A percentile compares a stretch with the other conserved stretches of the same genome.
phyloP scores from a whole-genome alignment of 148 eudicot genomes.

The Talinum fruticosum region DNA sequence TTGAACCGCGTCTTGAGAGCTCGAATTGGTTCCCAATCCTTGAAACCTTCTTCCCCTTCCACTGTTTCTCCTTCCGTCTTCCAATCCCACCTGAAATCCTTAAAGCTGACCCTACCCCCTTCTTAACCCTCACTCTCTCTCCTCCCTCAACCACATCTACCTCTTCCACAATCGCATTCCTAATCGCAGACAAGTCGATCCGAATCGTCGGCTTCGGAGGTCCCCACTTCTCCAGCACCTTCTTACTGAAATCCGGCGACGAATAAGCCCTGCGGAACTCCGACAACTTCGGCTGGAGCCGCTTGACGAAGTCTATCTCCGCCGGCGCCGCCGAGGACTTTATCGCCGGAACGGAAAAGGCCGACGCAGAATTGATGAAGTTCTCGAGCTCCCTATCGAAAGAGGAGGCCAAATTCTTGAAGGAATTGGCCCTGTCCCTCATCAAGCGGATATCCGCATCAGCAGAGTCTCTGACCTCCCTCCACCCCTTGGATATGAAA shows the following conservation, averaged over 20 bases:
- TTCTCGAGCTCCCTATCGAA: slow-evolving; percentile 73
- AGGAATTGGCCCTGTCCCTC: slow-evolving; percentile 68
- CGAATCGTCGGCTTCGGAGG: slow-evolving; percentile 49
- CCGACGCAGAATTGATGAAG: slow-evolving; percentile 62
- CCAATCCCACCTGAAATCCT: slow-evolving; percentile 47
- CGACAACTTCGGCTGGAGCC: slow-evolving; percentile 62
- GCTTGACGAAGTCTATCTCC: slow-evolving; percentile 71
- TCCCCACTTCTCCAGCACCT: slow-evolving; percentile 66
- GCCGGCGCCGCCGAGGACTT: slow-evolving; percentile 35
- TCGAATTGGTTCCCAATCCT: slow-evolving; percentile 81
- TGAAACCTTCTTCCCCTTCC: slow-evolving; percentile 40
- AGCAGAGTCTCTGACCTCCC: slow-evolving; percentile 71
- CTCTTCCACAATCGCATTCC: slow-evolving; percentile 70
- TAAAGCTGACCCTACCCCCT: slow-evolving; percentile 39
- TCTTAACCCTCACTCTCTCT: slow-evolving; percentile 31
- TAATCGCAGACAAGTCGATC: slow-evolving; percentile 67
- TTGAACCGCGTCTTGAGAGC: slow-evolving; percentile 55
- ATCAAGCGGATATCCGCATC: slow-evolving; percentile 79
- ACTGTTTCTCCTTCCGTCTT: slow-evolving; percentile 26
- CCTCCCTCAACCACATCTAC: slow-evolving; percentile 32
- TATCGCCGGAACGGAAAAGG: slow-evolving; percentile 49
- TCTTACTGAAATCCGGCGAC: slow-evolving; percentile 67
- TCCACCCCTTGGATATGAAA: slow-evolving; percentile 76
- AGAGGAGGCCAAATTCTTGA: slow-evolving; percentile 67
- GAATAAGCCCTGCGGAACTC: slow-evolving; percentile 82